These are phyloP conservation scores for Neofusicoccum parvum DNA, from an alignment of 2,329 filamentous ascomycete species.

Conservation along the genomic window DNA sequence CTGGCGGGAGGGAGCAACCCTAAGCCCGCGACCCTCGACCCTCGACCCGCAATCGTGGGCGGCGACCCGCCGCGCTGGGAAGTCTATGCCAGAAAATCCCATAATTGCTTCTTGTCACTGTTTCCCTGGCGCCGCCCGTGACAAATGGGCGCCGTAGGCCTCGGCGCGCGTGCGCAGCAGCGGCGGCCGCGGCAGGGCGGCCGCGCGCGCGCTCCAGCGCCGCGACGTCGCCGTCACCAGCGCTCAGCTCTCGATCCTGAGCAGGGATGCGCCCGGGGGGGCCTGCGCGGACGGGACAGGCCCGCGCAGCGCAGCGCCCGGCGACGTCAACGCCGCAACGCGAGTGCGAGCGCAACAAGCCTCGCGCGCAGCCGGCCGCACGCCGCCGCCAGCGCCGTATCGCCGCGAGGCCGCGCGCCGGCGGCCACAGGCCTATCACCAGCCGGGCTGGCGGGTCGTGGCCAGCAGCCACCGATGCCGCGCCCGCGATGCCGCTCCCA, in stretches of 20 bases:
- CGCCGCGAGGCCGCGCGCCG: neutral
- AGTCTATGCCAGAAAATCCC: neutral
- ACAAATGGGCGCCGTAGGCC: neutral
- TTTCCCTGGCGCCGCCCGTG: neutral
- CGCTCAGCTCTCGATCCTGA: slow-evolving; percentile 11
- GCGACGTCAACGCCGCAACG: slow-evolving; percentile 5
- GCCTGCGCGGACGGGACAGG: neutral
- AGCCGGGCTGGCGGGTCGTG: neutral
- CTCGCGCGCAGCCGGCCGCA: neutral
- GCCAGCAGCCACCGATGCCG: neutral
- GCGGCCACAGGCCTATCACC: neutral
- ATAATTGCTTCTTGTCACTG: neutral
- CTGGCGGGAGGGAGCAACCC: neutral
- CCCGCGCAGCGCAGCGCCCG: neutral
- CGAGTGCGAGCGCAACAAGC: slow-evolving; percentile 6
- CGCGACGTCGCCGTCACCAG: neutral
- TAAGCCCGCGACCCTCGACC: no score
- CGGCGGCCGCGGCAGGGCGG: neutral
- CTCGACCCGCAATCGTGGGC: no score
- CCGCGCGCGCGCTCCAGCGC: neutral
- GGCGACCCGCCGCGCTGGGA: neutral
- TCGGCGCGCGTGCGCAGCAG: neutral
- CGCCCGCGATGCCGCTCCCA: neutral
- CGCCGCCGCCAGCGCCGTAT: slow-evolving; percentile 11
- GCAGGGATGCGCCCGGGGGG: slow-evolving; percentile 2